Conservation (phyloP, 805 yeast species). For the Blastobotrys terrestris region DNA sequence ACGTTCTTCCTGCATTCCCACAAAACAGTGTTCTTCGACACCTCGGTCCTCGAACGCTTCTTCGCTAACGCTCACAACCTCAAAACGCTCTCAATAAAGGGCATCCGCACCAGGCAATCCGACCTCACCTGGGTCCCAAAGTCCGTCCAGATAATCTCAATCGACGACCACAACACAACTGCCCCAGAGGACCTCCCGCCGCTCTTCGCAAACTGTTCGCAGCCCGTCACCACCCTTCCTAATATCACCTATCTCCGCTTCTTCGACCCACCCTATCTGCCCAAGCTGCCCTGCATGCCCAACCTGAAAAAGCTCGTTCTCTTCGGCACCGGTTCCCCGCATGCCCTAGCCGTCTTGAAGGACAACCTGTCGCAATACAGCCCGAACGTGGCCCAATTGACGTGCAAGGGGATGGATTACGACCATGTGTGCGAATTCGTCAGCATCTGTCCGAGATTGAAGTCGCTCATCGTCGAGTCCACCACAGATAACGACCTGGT, state of each 20-base stretch:
- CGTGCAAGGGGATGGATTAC: not conserved
- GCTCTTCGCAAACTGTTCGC: not conserved
- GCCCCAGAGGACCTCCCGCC: not conserved
- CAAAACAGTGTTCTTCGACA: not conserved
- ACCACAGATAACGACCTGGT: not conserved
- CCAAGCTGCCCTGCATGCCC: not conserved
- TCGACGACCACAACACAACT: not conserved
- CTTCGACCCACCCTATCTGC: not conserved
- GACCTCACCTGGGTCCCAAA: constrained; percentile 1
- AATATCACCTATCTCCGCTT: constrained; percentile 2
- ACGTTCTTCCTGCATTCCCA: constrained; percentile 1
- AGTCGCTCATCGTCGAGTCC: not conserved
- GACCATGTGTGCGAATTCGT: not conserved
- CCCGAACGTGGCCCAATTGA: not conserved
- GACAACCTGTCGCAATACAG: not conserved
- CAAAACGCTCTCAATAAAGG: not conserved
- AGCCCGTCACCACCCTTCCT: not conserved
- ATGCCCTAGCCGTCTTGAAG: not conserved
- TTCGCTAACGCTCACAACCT: not conserved
- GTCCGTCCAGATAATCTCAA: constrained; percentile 1
- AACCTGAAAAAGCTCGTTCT: not conserved
- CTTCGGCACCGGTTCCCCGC: not conserved
- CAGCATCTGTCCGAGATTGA: not conserved
- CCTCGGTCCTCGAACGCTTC: not conserved
- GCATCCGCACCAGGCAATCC: not conserved